Percentiles rank a stretch among this genome's conserved stretches.
phyloP scores from a whole-genome alignment of 78 protist species.

The Isochrysis galbana region DNA sequence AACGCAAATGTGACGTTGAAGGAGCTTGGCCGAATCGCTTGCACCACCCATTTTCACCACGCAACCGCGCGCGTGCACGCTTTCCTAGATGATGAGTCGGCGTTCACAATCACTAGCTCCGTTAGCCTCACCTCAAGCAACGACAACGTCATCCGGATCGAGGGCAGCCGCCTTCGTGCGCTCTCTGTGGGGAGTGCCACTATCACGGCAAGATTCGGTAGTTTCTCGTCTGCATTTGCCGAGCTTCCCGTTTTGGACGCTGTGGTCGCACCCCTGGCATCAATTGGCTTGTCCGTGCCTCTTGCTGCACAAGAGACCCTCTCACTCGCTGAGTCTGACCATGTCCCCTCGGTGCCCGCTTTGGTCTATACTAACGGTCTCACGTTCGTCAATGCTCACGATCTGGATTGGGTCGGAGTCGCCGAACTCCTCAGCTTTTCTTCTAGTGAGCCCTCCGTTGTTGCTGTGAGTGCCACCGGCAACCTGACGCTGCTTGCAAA shows the following conservation, averaged over 20 bases:
- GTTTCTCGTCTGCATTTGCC: background rate
- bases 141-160: background rate
- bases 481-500: background rate
- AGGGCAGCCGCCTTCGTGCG: background rate
- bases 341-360: background rate
- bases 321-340: background rate
- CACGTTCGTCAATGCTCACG: background rate
- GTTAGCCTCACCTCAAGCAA: background rate
- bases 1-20: background rate
- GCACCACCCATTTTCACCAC: background rate
- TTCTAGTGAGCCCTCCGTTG: background rate
- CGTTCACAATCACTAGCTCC: background rate
- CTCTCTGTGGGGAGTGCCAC: background rate
- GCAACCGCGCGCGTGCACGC: background rate
- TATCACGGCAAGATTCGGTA: background rate
- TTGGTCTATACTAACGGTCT: background rate
- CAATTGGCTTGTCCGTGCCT: background rate
- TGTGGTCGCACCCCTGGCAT: background rate
- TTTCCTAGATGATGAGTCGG: background rate
- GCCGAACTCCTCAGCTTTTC: background rate
- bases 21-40: background rate
- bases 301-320: background rate
- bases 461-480: background rate
- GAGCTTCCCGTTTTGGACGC: background rate
- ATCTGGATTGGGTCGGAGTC: background rate